Conservation (phyloP, 2,329 filamentous ascomycete genomes). For the Davidsoniella neocaledoniae region DNA sequence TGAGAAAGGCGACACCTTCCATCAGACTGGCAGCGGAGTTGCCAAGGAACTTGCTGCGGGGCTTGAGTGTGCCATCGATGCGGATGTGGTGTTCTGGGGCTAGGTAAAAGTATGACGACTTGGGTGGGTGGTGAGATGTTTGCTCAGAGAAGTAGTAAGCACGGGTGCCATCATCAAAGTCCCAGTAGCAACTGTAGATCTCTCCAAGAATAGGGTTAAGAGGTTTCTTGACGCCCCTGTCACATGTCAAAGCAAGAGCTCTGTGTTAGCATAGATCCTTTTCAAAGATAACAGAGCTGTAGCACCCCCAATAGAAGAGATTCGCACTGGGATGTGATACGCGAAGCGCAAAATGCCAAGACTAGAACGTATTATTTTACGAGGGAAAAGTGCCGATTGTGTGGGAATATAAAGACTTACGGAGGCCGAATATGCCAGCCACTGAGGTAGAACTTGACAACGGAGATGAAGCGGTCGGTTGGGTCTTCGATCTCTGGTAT, state of each 20-base stretch:
- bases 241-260: neutral
- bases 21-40: slow-evolving; percentile 97
- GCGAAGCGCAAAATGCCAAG: slow-evolving; percentile 14
- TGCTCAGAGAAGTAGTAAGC: slow-evolving; percentile 97
- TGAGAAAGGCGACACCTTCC: slow-evolving; percentile 85
- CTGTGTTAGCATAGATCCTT: no score
- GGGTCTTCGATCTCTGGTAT: slow-evolving; percentile 83
- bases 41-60: slow-evolving; percentile 83
- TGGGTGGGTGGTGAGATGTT: slow-evolving; percentile 93
- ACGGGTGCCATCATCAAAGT: slow-evolving; percentile 64
- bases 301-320: no score
- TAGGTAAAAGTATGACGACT: slow-evolving; percentile 99
- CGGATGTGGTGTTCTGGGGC: slow-evolving; percentile 84
- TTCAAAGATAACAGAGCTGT: no score
- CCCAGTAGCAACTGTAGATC: slow-evolving; percentile 90
- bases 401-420: slow-evolving; percentile 34
- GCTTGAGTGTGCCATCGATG: slow-evolving; percentile 90
- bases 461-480: slow-evolving; percentile 73
- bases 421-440: slow-evolving; percentile 98
- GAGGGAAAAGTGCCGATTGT: neutral
- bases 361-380: neutral
- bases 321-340: neutral
- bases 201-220: slow-evolving; percentile 93
- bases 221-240: slow-evolving; percentile 91
- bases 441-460: slow-evolving; percentile 95